Percentiles rank a stretch among this genome's conserved stretches.
These are phyloP conservation scores for Botrytis aclada DNA, from an alignment of 2,329 filamentous ascomycete genomes.

Conservation along the genomic window DNA sequence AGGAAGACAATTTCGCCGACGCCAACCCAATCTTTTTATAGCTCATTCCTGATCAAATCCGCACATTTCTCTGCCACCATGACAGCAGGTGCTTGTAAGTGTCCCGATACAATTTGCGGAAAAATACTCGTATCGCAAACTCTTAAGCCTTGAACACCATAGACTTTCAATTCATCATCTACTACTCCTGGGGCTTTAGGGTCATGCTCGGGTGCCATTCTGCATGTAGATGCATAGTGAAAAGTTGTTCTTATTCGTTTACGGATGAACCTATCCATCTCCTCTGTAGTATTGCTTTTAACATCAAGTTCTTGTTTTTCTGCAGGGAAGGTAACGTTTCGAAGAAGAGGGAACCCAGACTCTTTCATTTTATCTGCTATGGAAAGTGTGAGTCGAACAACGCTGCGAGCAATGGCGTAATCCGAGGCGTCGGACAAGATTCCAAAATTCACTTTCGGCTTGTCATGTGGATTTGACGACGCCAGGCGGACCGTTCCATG, in stretches of 20 bases:
- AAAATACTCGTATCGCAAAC: slow-evolving; percentile 32
- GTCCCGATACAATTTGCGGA: slow-evolving; percentile 28
- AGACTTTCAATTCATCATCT: slow-evolving; percentile 29
- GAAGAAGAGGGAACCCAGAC: slow-evolving; percentile 27
- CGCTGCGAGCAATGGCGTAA: slow-evolving; percentile 6
- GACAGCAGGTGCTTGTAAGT: slow-evolving; percentile 30
- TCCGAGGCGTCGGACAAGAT: slow-evolving; percentile 19
- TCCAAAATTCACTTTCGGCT: slow-evolving; percentile 20
- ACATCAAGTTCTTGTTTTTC: not conserved
- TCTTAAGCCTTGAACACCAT: slow-evolving; percentile 29
- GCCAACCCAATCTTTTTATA: not conserved
- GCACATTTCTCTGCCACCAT: slow-evolving; percentile 31
- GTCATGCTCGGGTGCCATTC: slow-evolving; percentile 35
- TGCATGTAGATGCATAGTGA: not conserved
- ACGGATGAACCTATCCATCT: slow-evolving; percentile 13
- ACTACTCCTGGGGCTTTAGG: slow-evolving; percentile 25
- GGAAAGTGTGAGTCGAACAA: slow-evolving; percentile 16
- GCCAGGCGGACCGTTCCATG: slow-evolving; percentile 17
- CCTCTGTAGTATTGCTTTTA: not conserved
- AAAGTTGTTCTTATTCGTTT: not conserved
- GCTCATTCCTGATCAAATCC: slow-evolving; percentile 17
- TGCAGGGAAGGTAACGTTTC: not conserved
- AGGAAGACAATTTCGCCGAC: not conserved
- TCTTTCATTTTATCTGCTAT: slow-evolving; percentile 18
- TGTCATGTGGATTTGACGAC: slow-evolving; percentile 16